These are phyloP conservation scores for Geotrichum armillariae DNA, from an alignment of 1,139 yeast genomes.

Conservation along the genomic window DNA sequence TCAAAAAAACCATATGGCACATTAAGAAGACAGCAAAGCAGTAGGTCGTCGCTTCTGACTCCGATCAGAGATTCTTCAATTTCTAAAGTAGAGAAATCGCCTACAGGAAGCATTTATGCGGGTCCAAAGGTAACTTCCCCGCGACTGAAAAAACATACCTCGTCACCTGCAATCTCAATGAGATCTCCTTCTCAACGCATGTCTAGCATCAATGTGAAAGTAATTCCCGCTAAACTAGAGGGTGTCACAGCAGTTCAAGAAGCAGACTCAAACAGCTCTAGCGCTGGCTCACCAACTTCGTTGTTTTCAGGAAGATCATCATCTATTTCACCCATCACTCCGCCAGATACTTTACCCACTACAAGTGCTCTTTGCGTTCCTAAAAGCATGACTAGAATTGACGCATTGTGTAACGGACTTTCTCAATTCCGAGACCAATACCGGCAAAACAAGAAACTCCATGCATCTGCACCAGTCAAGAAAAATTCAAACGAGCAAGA, in stretches of 20 bases:
- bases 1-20: constrained; percentile 4
- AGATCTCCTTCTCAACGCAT: constrained; percentile 5
- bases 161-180: constrained; percentile 3
- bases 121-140: not conserved
- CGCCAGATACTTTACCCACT: constrained; percentile 3
- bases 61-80: not conserved
- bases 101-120: not conserved
- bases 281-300: constrained; percentile 5
- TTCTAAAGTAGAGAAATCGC: not conserved
- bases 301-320: constrained; percentile 5
- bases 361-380: not conserved
- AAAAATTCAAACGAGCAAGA: constrained; percentile 19
- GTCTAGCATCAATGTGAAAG: not conserved
- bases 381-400: constrained; percentile 13
- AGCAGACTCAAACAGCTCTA: constrained; percentile 1
- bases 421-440: constrained; percentile 26
- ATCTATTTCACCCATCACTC: constrained; percentile 1
- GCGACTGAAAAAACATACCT: not conserved
- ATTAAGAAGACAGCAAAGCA: not conserved
- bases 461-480: not conserved
- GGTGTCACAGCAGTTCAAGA: not conserved
- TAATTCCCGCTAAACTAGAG: not conserved
- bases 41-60: not conserved
- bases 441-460: constrained; percentile 4
- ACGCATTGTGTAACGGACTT: constrained; percentile 24